Percentiles rank a stretch among this genome's conserved stretches.
Evolutionary conservation across 2,329 filamentous ascomycete species (phyloP).

Genomic region (Botrytis cinerea): DNA sequence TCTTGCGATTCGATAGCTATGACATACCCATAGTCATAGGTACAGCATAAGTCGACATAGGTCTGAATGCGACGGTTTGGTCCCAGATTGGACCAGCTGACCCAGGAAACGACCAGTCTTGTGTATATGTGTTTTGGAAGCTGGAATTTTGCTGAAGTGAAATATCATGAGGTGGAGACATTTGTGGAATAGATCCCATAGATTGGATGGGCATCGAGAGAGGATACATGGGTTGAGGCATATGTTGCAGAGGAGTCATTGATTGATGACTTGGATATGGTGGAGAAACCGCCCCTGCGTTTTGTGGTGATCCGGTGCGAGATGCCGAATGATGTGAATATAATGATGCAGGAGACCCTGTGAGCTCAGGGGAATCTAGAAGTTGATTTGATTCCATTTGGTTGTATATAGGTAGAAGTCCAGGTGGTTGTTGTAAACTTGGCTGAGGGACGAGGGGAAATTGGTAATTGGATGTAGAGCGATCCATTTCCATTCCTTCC

Average conservation of each 20-base stretch:
- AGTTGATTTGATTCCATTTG: background rate
- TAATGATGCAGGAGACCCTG: background rate
- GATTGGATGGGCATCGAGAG: background rate
- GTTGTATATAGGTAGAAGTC: background rate
- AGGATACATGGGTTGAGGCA: background rate
- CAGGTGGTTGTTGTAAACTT: background rate
- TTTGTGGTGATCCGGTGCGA: background rate
- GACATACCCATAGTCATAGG: constrained; percentile 6
- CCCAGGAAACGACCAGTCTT: background rate
- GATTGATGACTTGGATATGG: background rate
- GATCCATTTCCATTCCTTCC: background rate
- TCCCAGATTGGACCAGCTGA: constrained; percentile 1
- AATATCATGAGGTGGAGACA: background rate
- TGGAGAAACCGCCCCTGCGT: background rate
- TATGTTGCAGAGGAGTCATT: background rate
- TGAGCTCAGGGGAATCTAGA: background rate
- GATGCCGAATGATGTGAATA: background rate
- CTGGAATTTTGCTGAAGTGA: background rate
- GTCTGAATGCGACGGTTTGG: background rate
- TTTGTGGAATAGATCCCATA: background rate
- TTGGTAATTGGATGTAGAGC: background rate
- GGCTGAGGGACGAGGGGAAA: background rate
- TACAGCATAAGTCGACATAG: constrained; percentile 4
- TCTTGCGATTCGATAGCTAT: background rate
- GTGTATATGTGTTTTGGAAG: background rate